phyloP scores from a whole-genome alignment of 2,329 filamentous ascomycete species.

The Onygenales sp. region DNA sequence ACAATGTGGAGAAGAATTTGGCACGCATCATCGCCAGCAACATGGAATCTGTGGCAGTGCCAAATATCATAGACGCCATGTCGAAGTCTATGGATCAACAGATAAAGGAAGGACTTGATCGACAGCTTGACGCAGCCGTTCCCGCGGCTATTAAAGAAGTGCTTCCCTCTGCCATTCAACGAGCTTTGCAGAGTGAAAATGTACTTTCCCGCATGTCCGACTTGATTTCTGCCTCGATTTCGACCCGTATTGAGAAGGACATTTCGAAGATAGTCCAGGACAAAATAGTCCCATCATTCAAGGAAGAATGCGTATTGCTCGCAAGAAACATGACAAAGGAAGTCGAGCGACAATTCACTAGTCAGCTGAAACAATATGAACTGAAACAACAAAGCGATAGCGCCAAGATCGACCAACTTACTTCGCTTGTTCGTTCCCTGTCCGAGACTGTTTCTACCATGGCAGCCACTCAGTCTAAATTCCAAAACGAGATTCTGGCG shows the following conservation, averaged over 20 bases:
- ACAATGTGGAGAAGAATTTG: conserved; percentile 67
- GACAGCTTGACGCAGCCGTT: conserved; percentile 55
- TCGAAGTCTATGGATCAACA: conserved; percentile 61
- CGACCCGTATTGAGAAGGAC: conserved; percentile 59
- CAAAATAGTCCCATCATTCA: conserved; percentile 57
- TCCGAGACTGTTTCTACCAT: conserved; percentile 44
- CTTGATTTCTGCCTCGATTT: conserved; percentile 57
- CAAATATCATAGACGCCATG: conserved; percentile 59
- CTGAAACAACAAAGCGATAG: conserved; percentile 43
- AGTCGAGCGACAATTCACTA: conserved; percentile 51
- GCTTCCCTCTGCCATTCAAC: conserved; percentile 57
- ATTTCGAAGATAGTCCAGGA: conserved; percentile 52
- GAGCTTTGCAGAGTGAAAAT: conserved; percentile 64
- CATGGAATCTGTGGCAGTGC: conserved; percentile 67
- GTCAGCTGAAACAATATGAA: conserved; percentile 44
- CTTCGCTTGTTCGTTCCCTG: conserved; percentile 41
- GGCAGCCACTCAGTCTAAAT: conserved; percentile 31
- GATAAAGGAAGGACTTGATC: conserved; percentile 57
- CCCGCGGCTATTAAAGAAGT: conserved; percentile 63
- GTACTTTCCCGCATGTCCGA: conserved; percentile 65
- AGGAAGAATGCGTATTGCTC: conserved; percentile 53
- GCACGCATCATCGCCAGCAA: conserved; percentile 65
- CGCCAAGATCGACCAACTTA: conserved; percentile 53
- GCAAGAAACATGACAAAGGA: conserved; percentile 60
- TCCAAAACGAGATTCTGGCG: conserved; percentile 32